Evolutionary conservation across 139 green algal genomes (phyloP).

Genomic region (Chlorella sp.): DNA sequence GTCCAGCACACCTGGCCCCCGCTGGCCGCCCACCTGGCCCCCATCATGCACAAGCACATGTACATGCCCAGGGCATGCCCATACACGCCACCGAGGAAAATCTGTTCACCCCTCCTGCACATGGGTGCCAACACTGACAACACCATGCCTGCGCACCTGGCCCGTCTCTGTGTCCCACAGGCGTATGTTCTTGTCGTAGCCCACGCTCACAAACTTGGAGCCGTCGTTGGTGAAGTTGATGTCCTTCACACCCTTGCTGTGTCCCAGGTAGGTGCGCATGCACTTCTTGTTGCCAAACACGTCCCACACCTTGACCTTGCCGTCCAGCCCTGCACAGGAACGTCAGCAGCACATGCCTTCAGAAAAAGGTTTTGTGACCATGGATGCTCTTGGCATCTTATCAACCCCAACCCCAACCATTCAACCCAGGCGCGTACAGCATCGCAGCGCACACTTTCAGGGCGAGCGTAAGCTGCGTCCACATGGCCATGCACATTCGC

Average conservation of each 20-base stretch:
- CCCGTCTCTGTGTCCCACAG: conserved; percentile 98
- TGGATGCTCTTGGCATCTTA: too few species aligned
- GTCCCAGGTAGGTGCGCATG: conserved; percentile 94
- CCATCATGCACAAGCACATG: neutral
- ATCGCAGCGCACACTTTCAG: neutral
- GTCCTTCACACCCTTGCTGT: conserved; percentile 91
- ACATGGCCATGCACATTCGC: too few species aligned
- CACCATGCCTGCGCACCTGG: conserved; percentile 29
- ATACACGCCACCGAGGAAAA: neutral
- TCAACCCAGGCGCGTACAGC: neutral
- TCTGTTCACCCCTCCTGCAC: neutral
- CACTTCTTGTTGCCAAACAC: conserved; percentile 75
- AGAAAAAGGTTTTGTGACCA: too few species aligned
- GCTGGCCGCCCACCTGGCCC: neutral
- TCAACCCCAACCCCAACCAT: too few species aligned
- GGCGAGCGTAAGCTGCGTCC: too few species aligned
- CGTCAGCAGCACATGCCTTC: too few species aligned
- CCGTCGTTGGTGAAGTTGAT: conserved; percentile 89
- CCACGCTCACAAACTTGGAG: conserved; percentile 74
- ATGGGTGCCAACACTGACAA: neutral
- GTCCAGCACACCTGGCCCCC: neutral
- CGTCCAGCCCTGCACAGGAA: too few species aligned
- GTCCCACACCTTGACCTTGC: conserved; percentile 97
- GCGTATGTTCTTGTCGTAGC: conserved; percentile 88
- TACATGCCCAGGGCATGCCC: neutral